These are phyloP conservation scores for Skeletonema potamos DNA, from an alignment of 108 stramenopile species.

Conservation along the genomic window DNA sequence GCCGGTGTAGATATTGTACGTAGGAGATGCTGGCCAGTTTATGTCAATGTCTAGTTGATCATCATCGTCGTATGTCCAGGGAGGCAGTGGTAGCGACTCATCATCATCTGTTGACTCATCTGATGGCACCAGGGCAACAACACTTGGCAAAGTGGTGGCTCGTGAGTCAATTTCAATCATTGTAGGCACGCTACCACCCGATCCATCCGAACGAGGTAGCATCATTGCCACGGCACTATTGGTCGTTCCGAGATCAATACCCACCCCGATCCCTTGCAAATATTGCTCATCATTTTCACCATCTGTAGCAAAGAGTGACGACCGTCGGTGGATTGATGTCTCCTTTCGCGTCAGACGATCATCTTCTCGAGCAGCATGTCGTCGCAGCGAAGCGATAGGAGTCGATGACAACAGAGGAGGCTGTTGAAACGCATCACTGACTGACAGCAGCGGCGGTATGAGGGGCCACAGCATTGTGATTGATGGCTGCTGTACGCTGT, in stretches of 20 bases:
- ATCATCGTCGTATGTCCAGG: background rate
- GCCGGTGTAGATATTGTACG: conserved; percentile 48
- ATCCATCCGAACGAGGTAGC: conserved; percentile 40
- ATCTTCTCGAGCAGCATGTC: background rate
- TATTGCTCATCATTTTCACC: conserved; percentile 6
- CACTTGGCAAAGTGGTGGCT: conserved; percentile 69
- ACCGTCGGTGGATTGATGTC: background rate
- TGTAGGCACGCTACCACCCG: conserved; percentile 15
- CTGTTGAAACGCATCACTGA: background rate
- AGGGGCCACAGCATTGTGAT: background rate
- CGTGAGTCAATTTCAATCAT: conserved; percentile 61
- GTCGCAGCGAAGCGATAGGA: background rate
- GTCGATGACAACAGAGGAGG: background rate
- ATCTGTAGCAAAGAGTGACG: background rate
- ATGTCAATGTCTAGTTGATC: background rate
- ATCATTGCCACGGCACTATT: conserved; percentile 87
- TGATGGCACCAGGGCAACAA: conserved; percentile 48
- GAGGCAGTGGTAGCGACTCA: background rate
- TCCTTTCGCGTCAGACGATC: background rate
- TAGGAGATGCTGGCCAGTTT: background rate
- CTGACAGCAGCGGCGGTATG: background rate
- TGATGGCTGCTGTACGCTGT: too few species aligned
- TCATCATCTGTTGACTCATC: background rate
- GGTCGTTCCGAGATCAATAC: conserved; percentile 93
- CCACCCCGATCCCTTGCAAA: conserved; percentile 78